Evolutionary conservation across 441 rosid species (phyloP).

Genomic region (Euphorbia neoarborescens): DNA sequence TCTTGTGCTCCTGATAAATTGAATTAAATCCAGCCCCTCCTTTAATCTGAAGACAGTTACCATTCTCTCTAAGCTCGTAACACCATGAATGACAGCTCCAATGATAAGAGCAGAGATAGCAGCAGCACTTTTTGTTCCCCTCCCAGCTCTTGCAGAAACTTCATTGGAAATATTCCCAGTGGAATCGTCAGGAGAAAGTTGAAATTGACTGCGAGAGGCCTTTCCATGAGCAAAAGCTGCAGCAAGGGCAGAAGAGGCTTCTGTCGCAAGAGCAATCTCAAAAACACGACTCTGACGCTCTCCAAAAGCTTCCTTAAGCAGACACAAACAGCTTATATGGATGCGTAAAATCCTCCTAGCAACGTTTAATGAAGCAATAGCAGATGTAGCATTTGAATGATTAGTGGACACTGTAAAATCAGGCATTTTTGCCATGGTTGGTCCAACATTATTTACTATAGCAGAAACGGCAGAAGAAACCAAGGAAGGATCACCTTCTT

Average conservation of each 20-base stretch:
- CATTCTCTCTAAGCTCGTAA: conserved; percentile 88
- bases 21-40: conserved; percentile 83
- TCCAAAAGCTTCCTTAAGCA: conserved; percentile 94
- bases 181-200: conserved; percentile 72
- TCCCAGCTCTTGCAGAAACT: conserved; percentile 39
- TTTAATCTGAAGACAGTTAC: conserved; percentile 72
- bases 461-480: conserved; percentile 93
- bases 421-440: conserved; percentile 55
- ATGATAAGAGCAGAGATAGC: conserved; percentile 83
- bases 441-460: conserved; percentile 62
- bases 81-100: conserved; percentile 83
- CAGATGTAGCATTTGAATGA: conserved; percentile 44
- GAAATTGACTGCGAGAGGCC: conserved; percentile 77
- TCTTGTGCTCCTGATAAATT: conserved; percentile 62
- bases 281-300: conserved; percentile 93
- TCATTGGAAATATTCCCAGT: conserved; percentile 45
- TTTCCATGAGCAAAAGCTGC: conserved; percentile 61
- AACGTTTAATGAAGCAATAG: conserved; percentile 39
- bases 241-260: conserved; percentile 76
- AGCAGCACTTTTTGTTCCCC: conserved; percentile 59
- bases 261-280: conserved; percentile 95
- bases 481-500: conserved; percentile 95
- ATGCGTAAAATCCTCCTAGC: conserved; percentile 66
- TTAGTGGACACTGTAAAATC: conserved; percentile 52
- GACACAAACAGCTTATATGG: conserved; percentile 71